Evolutionary conservation across 441 rosid species (phyloP).

Genomic region (Biscutella laevigata): DNA sequence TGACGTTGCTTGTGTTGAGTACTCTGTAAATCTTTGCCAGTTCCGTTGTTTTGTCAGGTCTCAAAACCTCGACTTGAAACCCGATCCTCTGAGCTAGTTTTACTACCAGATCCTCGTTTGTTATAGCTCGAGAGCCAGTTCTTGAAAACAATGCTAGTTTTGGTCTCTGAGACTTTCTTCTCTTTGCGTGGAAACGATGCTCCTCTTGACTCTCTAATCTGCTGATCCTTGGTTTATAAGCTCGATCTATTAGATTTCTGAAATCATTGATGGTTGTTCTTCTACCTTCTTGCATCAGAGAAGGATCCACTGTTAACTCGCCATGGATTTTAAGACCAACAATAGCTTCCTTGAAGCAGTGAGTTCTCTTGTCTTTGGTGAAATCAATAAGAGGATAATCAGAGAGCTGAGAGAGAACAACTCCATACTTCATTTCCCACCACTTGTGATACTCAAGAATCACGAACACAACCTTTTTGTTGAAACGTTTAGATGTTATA

Average conservation of each 20-base stretch:
- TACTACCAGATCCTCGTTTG: conserved; percentile 57
- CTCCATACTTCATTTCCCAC: conserved; percentile 80
- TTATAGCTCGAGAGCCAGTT: conserved; percentile 62
- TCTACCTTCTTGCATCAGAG: conserved; percentile 33
- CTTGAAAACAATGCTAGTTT: conserved; percentile 63
- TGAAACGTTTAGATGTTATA: conserved; percentile 70
- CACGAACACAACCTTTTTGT: conserved; percentile 75
- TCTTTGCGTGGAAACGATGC: conserved; percentile 18
- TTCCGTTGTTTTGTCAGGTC: conserved; percentile 59
- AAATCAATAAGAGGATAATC: conserved; percentile 65
- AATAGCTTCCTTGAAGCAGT: conserved; percentile 86
- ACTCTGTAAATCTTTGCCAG: conserved; percentile 60
- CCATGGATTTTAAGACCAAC: conserved; percentile 79
- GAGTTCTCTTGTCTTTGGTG: conserved; percentile 57
- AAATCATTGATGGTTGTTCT: conserved; percentile 55
- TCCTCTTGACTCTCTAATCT: conserved; percentile 45
- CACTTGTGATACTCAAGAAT: conserved; percentile 76
- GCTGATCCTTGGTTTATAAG: conserved; percentile 53
- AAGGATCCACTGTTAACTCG: conserved; percentile 61
- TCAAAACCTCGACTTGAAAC: conserved; percentile 51
- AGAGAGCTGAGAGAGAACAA: conserved; percentile 64
- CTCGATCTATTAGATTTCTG: conserved; percentile 49
- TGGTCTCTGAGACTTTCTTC: conserved; percentile 32
- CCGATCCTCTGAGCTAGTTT: conserved; percentile 67
- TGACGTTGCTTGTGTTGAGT: conserved; percentile 70